Percentiles rank a stretch among this genome's conserved stretches.
Conservation (phyloP, 441 rosid species). For the Arabidopsis lyrata region DNA sequence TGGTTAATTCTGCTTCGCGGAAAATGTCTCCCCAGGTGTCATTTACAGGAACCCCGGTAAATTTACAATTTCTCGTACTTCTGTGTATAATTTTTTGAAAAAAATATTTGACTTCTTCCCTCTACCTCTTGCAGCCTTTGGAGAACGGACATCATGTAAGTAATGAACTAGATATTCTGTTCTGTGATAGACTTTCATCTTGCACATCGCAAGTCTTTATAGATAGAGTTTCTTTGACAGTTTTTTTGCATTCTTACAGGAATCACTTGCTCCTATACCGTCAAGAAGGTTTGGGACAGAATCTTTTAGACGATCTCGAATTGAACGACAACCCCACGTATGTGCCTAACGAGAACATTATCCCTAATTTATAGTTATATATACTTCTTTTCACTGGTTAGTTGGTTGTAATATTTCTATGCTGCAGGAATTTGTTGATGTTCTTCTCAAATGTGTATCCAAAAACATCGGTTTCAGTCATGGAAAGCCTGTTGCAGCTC, state of each 20-base stretch:
- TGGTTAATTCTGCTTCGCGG: conserved; percentile 54
- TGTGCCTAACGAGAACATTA: conserved; percentile 22
- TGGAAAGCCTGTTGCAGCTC: conserved; percentile 86
- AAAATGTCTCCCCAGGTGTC: conserved; percentile 59
- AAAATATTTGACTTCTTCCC: conserved; percentile 36
- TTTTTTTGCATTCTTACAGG: conserved; percentile 54
- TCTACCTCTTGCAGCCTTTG: conserved; percentile 61
- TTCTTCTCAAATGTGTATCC: conserved; percentile 68
- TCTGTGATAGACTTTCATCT: conserved; percentile 20
- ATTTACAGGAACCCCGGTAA: conserved; percentile 58
- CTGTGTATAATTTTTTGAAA: neutral
- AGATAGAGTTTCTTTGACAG: conserved; percentile 39
- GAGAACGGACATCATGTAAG: conserved; percentile 84
- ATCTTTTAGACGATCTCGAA: conserved; percentile 59
- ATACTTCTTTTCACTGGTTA: too few species aligned
- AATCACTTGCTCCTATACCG: conserved; percentile 50
- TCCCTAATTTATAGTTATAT: too few species aligned
- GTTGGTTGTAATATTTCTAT: too few species aligned
- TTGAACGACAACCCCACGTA: conserved; percentile 74
- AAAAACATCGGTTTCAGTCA: conserved; percentile 79
- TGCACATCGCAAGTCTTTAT: conserved; percentile 34
- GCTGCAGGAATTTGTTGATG: conserved; percentile 72
- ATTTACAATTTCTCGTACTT: conserved; percentile 27
- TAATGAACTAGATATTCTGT: conserved; percentile 40
- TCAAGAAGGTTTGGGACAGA: conserved; percentile 55